phyloP scores from a whole-genome alignment of 495 filamentous ascomycete genomes.

The Xylaria longipes region DNA sequence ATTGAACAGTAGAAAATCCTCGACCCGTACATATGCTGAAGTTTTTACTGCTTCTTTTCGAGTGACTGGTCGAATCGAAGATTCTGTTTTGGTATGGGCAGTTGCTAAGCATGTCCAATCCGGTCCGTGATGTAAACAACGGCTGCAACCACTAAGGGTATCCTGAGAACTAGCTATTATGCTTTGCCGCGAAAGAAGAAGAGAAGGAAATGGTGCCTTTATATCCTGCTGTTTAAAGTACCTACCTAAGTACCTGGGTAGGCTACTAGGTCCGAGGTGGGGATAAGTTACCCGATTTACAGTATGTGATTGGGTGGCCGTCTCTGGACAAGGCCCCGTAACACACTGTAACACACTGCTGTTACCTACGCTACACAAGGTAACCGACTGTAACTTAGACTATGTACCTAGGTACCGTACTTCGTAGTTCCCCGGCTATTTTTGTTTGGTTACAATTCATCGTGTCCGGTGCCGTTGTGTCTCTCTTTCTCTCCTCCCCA shows the following conservation, averaged over 20 bases:
- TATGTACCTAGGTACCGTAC: neutral
- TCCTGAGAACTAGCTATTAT: neutral
- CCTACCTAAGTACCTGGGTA: neutral
- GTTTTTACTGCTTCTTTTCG: neutral
- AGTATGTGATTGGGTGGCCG: neutral
- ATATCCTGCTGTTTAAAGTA: neutral
- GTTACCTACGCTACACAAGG: too few relatives aligned
- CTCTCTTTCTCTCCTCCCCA: neutral
- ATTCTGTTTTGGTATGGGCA: too few relatives aligned
- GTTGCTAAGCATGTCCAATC: too few relatives aligned
- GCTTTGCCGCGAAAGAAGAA: neutral
- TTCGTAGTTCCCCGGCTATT: too few relatives aligned
- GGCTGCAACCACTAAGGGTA: neutral
- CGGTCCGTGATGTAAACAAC: too few relatives aligned
- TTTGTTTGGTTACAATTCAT: conserved; percentile 2
- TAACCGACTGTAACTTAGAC: too few relatives aligned
- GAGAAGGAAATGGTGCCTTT: neutral
- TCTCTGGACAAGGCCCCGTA: neutral
- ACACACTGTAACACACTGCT: too few relatives aligned
- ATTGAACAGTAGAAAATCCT: neutral
- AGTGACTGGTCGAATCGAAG: neutral
- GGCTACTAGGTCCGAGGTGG: too few relatives aligned
- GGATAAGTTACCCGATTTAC: neutral
- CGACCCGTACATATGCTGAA: neutral
- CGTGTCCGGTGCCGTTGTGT: neutral